Evolutionary conservation across 495 filamentous ascomycete species (phyloP).

Genomic region (Aspergillus saccharolyticus): DNA sequence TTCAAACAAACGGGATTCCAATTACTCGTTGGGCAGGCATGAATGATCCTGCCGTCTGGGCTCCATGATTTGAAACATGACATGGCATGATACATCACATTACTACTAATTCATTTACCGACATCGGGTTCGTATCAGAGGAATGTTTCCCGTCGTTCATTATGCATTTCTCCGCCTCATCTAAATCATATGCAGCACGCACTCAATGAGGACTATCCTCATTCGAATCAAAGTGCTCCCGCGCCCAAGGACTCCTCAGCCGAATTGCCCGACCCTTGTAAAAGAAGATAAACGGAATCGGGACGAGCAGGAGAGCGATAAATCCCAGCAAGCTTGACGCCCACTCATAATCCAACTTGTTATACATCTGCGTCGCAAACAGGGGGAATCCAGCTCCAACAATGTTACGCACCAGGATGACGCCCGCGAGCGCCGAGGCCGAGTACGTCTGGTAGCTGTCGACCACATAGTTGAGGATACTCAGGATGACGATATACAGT

Average conservation of each 20-base stretch:
- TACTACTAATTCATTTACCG: too few species aligned
- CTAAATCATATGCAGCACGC: too few species aligned
- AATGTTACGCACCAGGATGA: conserved; percentile 38
- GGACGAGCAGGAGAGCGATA: conserved; percentile 52
- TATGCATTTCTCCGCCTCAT: neutral
- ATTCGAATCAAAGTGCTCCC: conserved; percentile 37
- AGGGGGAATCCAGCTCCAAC: conserved; percentile 44
- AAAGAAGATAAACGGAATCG: conserved; percentile 49
- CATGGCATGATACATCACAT: too few species aligned
- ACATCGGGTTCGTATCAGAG: too few species aligned
- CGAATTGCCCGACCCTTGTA: conserved; percentile 33
- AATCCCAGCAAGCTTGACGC: conserved; percentile 57
- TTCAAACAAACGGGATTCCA: too few species aligned
- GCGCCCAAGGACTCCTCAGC: conserved; percentile 37
- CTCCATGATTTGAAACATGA: too few species aligned
- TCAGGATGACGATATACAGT: conserved; percentile 33
- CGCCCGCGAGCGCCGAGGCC: conserved; percentile 39
- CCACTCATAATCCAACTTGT: conserved; percentile 55
- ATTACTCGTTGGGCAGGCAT: too few species aligned
- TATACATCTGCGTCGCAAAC: conserved; percentile 53
- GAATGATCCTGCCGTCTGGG: too few species aligned
- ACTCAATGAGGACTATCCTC: conserved; percentile 32
- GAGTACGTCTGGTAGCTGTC: conserved; percentile 54
- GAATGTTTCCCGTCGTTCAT: too few species aligned
- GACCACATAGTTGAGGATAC: conserved; percentile 47